Percentiles rank a stretch among this genome's conserved stretches.
phyloP scores from a whole-genome alignment of 192 early-diverging fungal species.

The Bifiguratus adelaidae region DNA sequence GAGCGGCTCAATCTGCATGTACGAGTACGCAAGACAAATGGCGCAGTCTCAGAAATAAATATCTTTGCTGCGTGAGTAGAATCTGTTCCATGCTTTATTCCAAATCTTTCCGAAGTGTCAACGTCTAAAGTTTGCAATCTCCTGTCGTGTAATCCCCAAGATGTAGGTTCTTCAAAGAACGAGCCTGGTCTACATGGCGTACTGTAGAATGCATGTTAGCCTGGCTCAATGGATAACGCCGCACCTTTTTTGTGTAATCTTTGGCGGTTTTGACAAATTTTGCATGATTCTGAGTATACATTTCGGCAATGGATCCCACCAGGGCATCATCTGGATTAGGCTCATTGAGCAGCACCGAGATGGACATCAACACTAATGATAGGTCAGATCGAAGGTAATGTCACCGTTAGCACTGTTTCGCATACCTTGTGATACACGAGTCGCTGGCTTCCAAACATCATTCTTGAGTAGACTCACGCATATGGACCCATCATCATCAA shows the following conservation, averaged over 20 bases:
- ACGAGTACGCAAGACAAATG: conserved; percentile 35
- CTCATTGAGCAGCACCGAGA: conserved; percentile 51
- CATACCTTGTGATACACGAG: conserved; percentile 52
- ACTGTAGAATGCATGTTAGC: too few relatives aligned
- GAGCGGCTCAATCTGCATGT: conserved; percentile 39
- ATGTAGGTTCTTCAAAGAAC: too few relatives aligned
- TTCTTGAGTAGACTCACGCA: conserved; percentile 66
- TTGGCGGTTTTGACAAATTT: conserved; percentile 62
- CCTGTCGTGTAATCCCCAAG: too few relatives aligned
- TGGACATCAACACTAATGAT: conserved; percentile 43
- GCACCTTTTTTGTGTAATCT: conserved; percentile 63
- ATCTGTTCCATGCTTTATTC: too few relatives aligned
- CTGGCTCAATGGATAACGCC: too few relatives aligned
- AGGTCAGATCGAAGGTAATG: neutral
- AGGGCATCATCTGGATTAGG: conserved; percentile 83
- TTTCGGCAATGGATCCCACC: conserved; percentile 58
- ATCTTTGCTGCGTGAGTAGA: too few relatives aligned
- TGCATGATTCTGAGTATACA: conserved; percentile 48
- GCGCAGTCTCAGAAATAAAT: neutral
- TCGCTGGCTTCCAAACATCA: conserved; percentile 82
- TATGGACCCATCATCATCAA: conserved; percentile 71
- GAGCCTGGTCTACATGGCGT: too few relatives aligned
- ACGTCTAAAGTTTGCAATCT: too few relatives aligned
- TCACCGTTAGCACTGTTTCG: too few relatives aligned
- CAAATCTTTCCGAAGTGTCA: too few relatives aligned